Evolutionary conservation across 176 grass and related monocot genomes (phyloP).

Genomic region (Ensete ventricosum): DNA sequence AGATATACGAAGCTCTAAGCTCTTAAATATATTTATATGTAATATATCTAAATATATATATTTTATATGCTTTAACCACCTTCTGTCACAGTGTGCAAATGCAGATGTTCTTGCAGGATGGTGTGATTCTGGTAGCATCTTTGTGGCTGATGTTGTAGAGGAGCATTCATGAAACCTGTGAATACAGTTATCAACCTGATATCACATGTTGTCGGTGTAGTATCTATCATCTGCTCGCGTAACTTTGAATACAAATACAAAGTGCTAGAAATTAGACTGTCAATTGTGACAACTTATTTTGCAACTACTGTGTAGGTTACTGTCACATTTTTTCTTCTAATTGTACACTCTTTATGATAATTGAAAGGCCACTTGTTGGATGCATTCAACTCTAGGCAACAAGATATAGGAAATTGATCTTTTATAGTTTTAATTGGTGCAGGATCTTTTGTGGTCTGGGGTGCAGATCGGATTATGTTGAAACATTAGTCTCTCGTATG

Average conservation of each 20-base stretch:
- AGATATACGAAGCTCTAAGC: not conserved
- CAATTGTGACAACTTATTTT: not conserved
- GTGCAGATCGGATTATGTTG: not conserved
- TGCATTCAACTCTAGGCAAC: not conserved
- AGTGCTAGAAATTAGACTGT: not conserved
- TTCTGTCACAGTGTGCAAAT: slow-evolving; percentile 41
- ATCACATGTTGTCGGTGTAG: not conserved
- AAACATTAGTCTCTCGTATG: not conserved
- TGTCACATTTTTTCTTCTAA: not conserved
- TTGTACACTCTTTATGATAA: not conserved
- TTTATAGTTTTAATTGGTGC: not conserved
- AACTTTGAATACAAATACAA: not conserved
- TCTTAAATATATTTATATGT: not conserved
- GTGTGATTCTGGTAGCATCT: slow-evolving; percentile 77
- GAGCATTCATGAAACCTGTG: slow-evolving; percentile 4
- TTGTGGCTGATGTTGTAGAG: slow-evolving; percentile 55
- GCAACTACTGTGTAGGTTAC: not conserved
- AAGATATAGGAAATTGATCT: not conserved
- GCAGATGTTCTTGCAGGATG: slow-evolving; percentile 65
- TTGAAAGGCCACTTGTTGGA: not conserved
- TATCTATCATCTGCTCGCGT: not conserved
- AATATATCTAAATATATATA: too few relatives aligned
- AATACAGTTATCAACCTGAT: not conserved
- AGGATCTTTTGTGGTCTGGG: not conserved
- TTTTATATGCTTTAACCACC: not conserved